A percentile compares a stretch with the other conserved stretches of the same genome.
phyloP scores from a whole-genome alignment of 345 rosid genomes.

The Linum trigynum region DNA sequence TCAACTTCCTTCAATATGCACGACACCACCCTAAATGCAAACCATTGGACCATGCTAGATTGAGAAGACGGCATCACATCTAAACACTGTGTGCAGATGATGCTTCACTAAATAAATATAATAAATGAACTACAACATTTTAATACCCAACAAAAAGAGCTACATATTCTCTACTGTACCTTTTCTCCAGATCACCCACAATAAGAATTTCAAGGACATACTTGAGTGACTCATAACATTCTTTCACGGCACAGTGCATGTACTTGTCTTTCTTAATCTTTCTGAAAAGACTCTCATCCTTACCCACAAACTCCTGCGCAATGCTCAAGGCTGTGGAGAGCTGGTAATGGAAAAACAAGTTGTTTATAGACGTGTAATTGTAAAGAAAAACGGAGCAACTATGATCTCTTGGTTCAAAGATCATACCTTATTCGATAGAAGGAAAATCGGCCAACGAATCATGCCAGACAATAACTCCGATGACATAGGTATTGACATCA shows the following conservation, averaged over 20 bases:
- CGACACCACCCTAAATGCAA: constrained; percentile 46
- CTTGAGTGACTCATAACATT: constrained; percentile 80
- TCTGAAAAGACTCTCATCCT: constrained; percentile 52
- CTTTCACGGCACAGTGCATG: constrained; percentile 78
- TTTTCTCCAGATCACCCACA: constrained; percentile 69
- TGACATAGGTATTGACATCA: constrained; percentile 75
- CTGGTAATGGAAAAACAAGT: constrained; percentile 37
- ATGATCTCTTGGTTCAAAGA: background rate
- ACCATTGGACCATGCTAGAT: constrained; percentile 12
- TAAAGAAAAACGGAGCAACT: constrained; percentile 4
- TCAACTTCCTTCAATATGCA: constrained; percentile 57
- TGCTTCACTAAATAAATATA: constrained; percentile 5
- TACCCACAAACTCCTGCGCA: constrained; percentile 62
- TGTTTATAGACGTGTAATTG: constrained; percentile 21
- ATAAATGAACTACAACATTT: background rate
- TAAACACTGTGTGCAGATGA: constrained; percentile 1
- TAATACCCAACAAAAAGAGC: background rate
- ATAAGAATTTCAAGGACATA: constrained; percentile 74
- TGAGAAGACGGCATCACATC: constrained; percentile 3
- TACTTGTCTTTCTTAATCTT: constrained; percentile 73
- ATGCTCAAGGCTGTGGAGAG: constrained; percentile 77
- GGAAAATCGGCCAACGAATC: constrained; percentile 89
- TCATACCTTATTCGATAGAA: constrained; percentile 77
- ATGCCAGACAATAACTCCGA: constrained; percentile 52
- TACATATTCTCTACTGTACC: constrained; percentile 25